Evolutionary conservation across 164 flowering plant genomes (phyloP), one percentile per base, ranked within the genome.

Genomic region (Chimonanthus praecox): DNA sequence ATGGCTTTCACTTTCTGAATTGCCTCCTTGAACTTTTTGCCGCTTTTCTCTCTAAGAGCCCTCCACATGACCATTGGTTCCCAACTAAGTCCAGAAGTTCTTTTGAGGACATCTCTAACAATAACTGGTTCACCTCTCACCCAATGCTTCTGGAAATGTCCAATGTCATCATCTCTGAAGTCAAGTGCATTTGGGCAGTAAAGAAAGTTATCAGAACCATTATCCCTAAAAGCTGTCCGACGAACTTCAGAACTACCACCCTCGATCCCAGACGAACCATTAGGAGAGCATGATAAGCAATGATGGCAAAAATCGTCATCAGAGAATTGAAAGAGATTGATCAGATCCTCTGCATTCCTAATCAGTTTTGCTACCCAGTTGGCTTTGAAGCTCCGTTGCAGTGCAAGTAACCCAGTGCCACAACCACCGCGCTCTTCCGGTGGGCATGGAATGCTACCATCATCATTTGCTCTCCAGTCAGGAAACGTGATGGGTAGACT

Each of bases 21-120:
- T 49, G 85, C 87, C 73, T 84, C 84, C 65, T 82, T 78, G 65
- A 80, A 68, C 70, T 82, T 80, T 74, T 76, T 80, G 58, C 86
- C 85, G 70, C 83, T 83, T 46, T 70, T 74, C 72, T 79, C 84
- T 74, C 80, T 79, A 48, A 86, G 85, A 72, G 94, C 92, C 77
- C 96, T 79, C 86, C 89, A 85, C 94, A 93, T 91, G 71, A 93
- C 96, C 90, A 88, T 84, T 18, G 98, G 98, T 60, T 93, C 98
- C 98, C 98, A 93, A 79, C 94, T 88, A 64, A 93, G 88, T 65
- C 92, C 92, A 67, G 87, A 79, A 47, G 88, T 74, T 65, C 73
- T 86, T 60, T 82, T 84, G 68, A 81, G 85, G 18, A 86, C 90
- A 80, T 90, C 83, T 79, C 88, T 87, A 49, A 93, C 92, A 10